Percentiles rank a stretch among this genome's conserved stretches.
These are phyloP conservation scores for Alternaria infectoria DNA, from an alignment of 2,329 filamentous ascomycete species.

Conservation along the genomic window DNA sequence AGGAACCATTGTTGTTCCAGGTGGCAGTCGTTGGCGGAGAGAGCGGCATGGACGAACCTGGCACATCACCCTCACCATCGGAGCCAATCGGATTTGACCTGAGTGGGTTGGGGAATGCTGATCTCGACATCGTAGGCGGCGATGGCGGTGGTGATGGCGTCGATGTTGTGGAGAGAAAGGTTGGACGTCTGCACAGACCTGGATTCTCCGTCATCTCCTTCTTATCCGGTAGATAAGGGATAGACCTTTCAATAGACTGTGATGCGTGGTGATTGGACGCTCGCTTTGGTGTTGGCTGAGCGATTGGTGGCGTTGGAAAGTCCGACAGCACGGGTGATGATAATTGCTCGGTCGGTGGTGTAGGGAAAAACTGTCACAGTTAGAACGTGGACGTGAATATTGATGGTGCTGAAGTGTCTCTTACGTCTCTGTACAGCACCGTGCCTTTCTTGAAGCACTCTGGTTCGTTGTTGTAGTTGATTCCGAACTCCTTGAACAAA, in stretches of 20 bases:
- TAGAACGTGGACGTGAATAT: slow-evolving; percentile 4
- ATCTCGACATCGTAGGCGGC: slow-evolving; percentile 29
- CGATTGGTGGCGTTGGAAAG: slow-evolving; percentile 21
- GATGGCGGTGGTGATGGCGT: slow-evolving; percentile 44
- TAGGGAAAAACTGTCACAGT: slow-evolving; percentile 37
- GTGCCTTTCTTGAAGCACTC: slow-evolving; percentile 95
- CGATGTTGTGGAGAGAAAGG: slow-evolving; percentile 42
- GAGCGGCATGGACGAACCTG: slow-evolving; percentile 30
- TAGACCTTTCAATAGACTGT: slow-evolving; percentile 27
- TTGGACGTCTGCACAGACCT: slow-evolving; percentile 30
- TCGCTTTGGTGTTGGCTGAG: slow-evolving; percentile 24
- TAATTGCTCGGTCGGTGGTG: slow-evolving; percentile 14
- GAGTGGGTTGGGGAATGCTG: slow-evolving; percentile 34
- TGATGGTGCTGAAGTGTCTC: slow-evolving; percentile 30
- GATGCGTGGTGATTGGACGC: slow-evolving; percentile 18
- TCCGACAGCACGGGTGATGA: slow-evolving; percentile 16
- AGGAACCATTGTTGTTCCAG: slow-evolving; percentile 7
- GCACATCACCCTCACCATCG: slow-evolving; percentile 17
- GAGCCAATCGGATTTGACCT: slow-evolving; percentile 28
- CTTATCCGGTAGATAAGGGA: slow-evolving; percentile 21
- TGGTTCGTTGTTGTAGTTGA: slow-evolving; percentile 97
- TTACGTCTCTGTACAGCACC: slow-evolving; percentile 81
- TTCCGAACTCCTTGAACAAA: slow-evolving; percentile 82
- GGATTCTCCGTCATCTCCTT: slow-evolving; percentile 10
- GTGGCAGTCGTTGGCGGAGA: slow-evolving; percentile 33